Evolutionary conservation across 1,284 basidiomycete genomes (phyloP), one percentile per base, ranked within the genome.

Genomic region (Athelia psychrophila): DNA sequence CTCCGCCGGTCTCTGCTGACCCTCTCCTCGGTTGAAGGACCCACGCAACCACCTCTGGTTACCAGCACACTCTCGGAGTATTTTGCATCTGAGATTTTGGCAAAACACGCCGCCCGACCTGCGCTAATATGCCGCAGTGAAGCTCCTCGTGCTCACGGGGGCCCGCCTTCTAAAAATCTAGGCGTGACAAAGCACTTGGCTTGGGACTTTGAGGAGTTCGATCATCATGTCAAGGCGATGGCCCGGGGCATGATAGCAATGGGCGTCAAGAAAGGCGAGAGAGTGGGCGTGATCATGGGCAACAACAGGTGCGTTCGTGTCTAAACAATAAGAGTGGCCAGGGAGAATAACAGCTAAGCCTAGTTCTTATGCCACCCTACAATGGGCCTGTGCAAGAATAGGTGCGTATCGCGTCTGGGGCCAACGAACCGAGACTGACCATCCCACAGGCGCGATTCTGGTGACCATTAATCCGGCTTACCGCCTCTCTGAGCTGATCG

Each of bases 381-480:
- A 93, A 61, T 92, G 91, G 90, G 91, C 91, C 6, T 87, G 84
- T 57, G 87, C 90, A 23, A 81, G 81, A 51, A 78, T 92, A 46
- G 91, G 38, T 42, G 20, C n/a, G 38, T 22, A 42, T 6, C n/a
- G 6, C 38, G n/a, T 42, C 38, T 6, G 38, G 9, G 9, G 6
- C 38, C n/a, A 42, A 13, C 13, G 6, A 30, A 30, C 5, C 27
- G 27, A 30, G 27, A 5, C 27, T 30, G 27, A 30, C 6, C 27
- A 30, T 6, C 27, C 13, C 6, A 9, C 38, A 42, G 38, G 91
- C 19, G 89, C 88, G 6, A 84, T 93, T 44, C 67, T 93, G 24
- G 88, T 90, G 12, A 92, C 90, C 2, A 74, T 93, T 44, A 93
- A 93, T 60, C 91, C 91, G 6, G 88, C 91, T 0, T 93, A 92